Conservation (phyloP, 108 stramenopile genomes). For the Conticribra weissflogii region DNA sequence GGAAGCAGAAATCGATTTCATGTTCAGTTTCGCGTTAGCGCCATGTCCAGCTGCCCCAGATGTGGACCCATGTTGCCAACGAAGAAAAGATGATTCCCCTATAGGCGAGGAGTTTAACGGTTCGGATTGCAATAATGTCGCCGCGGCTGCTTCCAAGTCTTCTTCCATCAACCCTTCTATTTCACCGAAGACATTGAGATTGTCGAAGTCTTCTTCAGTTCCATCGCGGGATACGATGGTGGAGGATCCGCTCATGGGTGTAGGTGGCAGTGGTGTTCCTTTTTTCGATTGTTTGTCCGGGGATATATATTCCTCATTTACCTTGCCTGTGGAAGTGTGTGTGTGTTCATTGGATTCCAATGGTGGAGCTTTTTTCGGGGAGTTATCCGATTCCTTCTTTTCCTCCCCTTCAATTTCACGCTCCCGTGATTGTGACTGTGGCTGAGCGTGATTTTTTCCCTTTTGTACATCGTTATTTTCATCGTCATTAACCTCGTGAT, state of each 20-base stretch:
- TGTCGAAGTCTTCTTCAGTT: constrained; percentile 10
- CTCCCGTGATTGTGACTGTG: constrained; percentile 5
- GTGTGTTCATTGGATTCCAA: neutral
- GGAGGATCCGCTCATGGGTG: neutral
- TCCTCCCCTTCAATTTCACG: constrained; percentile 6
- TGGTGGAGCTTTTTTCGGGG: too few relatives aligned
- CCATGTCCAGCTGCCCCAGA: neutral
- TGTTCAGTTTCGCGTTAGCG: too few relatives aligned
- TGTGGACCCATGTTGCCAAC: neutral
- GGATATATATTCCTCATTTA: neutral
- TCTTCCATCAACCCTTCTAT: constrained; percentile 83
- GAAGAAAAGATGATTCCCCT: constrained; percentile 1
- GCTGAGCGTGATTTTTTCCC: constrained; percentile 4
- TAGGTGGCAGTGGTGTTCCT: neutral
- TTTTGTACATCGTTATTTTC: neutral
- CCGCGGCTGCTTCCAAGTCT: constrained; percentile 84
- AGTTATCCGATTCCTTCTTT: neutral
- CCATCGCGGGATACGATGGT: neutral
- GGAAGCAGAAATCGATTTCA: constrained; percentile 1
- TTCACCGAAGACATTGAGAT: constrained; percentile 43
- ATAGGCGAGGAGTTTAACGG: neutral
- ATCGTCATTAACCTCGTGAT: constrained; percentile 9
- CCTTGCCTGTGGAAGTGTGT: neutral
- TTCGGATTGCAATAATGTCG: constrained; percentile 45
- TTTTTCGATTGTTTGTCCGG: neutral